Evolutionary conservation across 495 filamentous ascomycete species (phyloP).

Genomic region (Penicillium pulvis): DNA sequence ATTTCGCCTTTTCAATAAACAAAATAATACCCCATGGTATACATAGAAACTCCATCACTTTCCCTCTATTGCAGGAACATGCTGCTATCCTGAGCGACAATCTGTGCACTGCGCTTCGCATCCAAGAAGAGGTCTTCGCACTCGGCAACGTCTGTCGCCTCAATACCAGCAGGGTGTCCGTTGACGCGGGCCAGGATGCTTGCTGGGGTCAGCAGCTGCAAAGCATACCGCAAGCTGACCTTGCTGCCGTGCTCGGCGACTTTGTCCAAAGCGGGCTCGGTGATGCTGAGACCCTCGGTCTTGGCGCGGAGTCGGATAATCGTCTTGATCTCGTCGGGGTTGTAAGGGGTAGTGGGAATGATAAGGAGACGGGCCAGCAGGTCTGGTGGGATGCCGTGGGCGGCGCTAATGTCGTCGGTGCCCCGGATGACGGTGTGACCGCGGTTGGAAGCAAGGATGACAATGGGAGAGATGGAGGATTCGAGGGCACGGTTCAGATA

Average conservation of each 20-base stretch:
- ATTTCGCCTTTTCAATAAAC: conserved; percentile 35
- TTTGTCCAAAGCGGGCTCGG: conserved; percentile 80
- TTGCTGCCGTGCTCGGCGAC: conserved; percentile 81
- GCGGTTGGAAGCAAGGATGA: conserved; percentile 95
- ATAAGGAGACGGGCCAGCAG: conserved; percentile 91
- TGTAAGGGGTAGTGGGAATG: conserved; percentile 87
- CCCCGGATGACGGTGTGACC: conserved; percentile 88
- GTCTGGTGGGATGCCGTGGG: conserved; percentile 92
- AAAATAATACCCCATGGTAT: conserved; percentile 29
- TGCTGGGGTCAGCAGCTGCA: conserved; percentile 90
- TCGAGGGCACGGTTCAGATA: conserved; percentile 97
- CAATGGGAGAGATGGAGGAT: conserved; percentile 88
- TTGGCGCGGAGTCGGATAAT: conserved; percentile 82
- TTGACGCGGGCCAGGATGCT: conserved; percentile 69
- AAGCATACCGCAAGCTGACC: conserved; percentile 86
- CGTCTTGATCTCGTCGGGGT: conserved; percentile 79
- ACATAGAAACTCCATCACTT: conserved; percentile 21
- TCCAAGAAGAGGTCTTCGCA: conserved; percentile 90
- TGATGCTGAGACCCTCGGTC: conserved; percentile 78
- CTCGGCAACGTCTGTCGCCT: conserved; percentile 81
- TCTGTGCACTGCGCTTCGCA: conserved; percentile 75
- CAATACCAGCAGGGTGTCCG: conserved; percentile 69
- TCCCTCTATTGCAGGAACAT: conserved; percentile 46
- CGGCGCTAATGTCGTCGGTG: conserved; percentile 77
- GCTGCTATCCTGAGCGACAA: conserved; percentile 65